Conservation (phyloP, 192 early-diverging fungal genomes). For the Gryganskiella cystojenkinii region DNA sequence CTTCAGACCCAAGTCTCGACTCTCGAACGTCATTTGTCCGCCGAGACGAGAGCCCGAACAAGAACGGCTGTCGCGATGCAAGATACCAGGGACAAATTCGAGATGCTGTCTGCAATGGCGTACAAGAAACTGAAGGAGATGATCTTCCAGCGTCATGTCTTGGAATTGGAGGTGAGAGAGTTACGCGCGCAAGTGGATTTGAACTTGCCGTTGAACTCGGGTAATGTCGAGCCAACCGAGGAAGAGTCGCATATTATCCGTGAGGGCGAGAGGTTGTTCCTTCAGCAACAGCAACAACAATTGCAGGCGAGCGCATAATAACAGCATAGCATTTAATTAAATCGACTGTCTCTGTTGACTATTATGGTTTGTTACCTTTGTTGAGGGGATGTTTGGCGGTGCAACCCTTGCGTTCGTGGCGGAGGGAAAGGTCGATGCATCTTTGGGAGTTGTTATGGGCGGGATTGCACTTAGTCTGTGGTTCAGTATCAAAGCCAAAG, state of each 20-base stretch:
- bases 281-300: conserved; percentile 25
- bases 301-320: conserved; percentile 1
- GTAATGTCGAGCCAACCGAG: too few relatives aligned
- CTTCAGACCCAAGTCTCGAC: conserved; percentile 18
- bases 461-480: conserved; percentile 3
- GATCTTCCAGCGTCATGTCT: conserved; percentile 46
- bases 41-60: conserved; percentile 36
- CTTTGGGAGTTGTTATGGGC: background rate
- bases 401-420: background rate
- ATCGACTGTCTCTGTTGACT: too few relatives aligned
- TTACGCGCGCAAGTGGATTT: conserved; percentile 37
- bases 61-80: conserved; percentile 54
- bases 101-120: conserved; percentile 57
- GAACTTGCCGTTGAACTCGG: background rate
- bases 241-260: conserved; percentile 8
- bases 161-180: conserved; percentile 42
- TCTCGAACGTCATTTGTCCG: conserved; percentile 32
- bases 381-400: conserved; percentile 1
- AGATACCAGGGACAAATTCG: conserved; percentile 60
- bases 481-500: too few relatives aligned
- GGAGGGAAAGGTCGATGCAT: background rate
- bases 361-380: background rate
- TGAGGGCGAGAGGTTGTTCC: conserved; percentile 28
- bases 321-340: too few relatives aligned
- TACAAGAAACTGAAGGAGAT: conserved; percentile 63